Evolutionary conservation across 768 basidiomycete species (phyloP).

Genomic region (Tulasnella sp.): DNA sequence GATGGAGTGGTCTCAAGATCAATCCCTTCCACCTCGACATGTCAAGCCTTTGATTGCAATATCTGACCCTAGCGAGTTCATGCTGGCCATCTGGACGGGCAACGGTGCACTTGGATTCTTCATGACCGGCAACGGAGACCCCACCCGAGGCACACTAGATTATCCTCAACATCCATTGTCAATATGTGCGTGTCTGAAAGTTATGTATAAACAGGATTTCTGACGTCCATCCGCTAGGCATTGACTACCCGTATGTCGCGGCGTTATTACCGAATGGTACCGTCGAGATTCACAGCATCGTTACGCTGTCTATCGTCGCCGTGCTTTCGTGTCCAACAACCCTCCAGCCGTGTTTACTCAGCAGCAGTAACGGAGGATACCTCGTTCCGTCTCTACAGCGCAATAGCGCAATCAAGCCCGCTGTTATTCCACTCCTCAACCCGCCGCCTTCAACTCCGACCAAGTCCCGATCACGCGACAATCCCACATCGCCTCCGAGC

Average conservation of each 20-base stretch:
- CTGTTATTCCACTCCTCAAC: slow-evolving; percentile 23
- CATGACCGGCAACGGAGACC: slow-evolving; percentile 72
- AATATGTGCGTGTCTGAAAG: slow-evolving; percentile 44
- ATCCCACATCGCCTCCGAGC: background rate
- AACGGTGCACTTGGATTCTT: slow-evolving; percentile 75
- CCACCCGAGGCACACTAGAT: slow-evolving; percentile 77
- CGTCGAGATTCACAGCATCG: slow-evolving; percentile 70
- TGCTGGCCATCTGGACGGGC: slow-evolving; percentile 79
- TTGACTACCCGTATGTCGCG: slow-evolving; percentile 73
- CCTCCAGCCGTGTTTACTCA: slow-evolving; percentile 18
- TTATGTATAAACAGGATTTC: background rate
- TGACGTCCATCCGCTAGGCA: slow-evolving; percentile 32
- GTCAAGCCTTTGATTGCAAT: slow-evolving; percentile 65
- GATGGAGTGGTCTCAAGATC: slow-evolving; percentile 62
- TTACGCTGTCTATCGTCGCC: slow-evolving; percentile 61
- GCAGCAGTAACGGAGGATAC: slow-evolving; percentile 27
- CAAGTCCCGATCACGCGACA: background rate
- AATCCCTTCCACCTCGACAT: slow-evolving; percentile 17
- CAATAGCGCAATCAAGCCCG: slow-evolving; percentile 30
- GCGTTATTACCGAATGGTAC: slow-evolving; percentile 68
- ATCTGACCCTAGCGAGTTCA: slow-evolving; percentile 66
- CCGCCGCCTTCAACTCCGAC: slow-evolving; percentile 2
- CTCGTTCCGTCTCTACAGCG: slow-evolving; percentile 33
- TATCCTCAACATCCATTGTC: slow-evolving; percentile 72
- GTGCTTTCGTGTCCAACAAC: slow-evolving; percentile 40